Base-by-base conservation (phyloP, 1,139 yeast genomes). In the Candida smagusa region DNA sequence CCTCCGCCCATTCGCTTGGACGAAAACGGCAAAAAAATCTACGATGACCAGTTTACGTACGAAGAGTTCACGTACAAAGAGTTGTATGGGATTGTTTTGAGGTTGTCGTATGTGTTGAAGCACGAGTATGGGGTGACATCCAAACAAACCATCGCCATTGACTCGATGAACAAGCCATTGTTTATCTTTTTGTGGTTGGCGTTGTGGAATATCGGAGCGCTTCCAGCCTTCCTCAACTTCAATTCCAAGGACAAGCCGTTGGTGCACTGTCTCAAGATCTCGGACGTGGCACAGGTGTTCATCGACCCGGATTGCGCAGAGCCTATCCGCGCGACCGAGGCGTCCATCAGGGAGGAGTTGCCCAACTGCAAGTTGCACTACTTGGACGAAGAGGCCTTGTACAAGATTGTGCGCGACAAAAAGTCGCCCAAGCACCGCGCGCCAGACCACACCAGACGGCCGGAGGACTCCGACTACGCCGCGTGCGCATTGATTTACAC, bases 171-270 rank as follows among this genome's bases (percentile, higher is more conserved):
- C 61, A 86, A 84, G 55, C 95, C 96, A 1, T 68, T 88, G 48
- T 87, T 86, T 52, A 60, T 89, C 21, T 73, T 89, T 39, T 58
- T 85, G 31, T 87, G 96, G 95, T 70, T 86, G 45, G 84, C 96
- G 0, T 63, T 86, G 37, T 89, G 97, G 97, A 85, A 88, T 52
- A 70, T 90, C 36, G 97, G 97, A 22, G 96, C 96, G 1, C 62
- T 75, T 11, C 97, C 97, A 0, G 89, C 96, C 1, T 84, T 90
- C 50, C 65, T 90, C 53, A 90, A 90, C 62, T 87, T 81, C 64
- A 90, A 89, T 58, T 73, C 86, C 37, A 71, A 75, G 38, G 92
- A 85, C 33, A 72, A 74, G 42, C 84, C 96, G 0, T 71, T 90
- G 48, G 76, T 81, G 12, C 97, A 92, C 62, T 88, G 96, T 48